Evolutionary conservation across 2,329 filamentous ascomycete species (phyloP), one percentile per base, ranked within the genome.

Genomic region (Coniochaeta hoffmannii): DNA sequence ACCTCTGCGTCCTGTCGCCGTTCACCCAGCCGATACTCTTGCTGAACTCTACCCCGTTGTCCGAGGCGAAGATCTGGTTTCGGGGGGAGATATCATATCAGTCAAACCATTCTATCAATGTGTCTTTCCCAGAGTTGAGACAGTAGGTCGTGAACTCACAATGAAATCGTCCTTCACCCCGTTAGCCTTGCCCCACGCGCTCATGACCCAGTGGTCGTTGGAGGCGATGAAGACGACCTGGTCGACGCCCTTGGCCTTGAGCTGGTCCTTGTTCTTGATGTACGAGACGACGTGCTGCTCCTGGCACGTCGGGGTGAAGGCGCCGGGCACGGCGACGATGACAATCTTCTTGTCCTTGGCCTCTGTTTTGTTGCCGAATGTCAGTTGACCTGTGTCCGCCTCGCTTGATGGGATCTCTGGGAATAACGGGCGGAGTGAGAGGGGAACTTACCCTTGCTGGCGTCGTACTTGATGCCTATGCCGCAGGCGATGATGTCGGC

Each of bases 181-280:
- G 74, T 95, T 93, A 67, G 90, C 90, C 82, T 96, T 96, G 74
- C 85, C 87, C 89, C 89, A 94, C 55, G 88, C 90, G 65, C 84
- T 86, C 89, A 93, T 93, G 71, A 96, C 90, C 69, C 80, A 95
- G 61, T 86, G 77, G 73, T 96, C 91, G 74, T 96, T 96, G 77
- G 77, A 87, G 58, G 90, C 88, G 66, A 95, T 86, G 67, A 94
- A 83, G 62, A 90, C 82, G 65, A 96, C 83, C 60, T 87, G 73
- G 72, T 96, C 90, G 62, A 95, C 88, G 65, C 89, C 90, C 80
- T 93, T 93, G 68, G 76, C 76, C 76, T 85, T 86, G 72, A 95
- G 78, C 67, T 86, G 77, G 54, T 82, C 76, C 63, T 86, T 75
- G 70, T 89, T 86, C 71, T 82, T 73, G 64, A 93, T 82, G 80